A percentile compares a stretch with the other conserved stretches of the same genome.
Evolutionary conservation across 805 yeast species (phyloP).

Genomic region (Saturnispora serradocipensis): DNA sequence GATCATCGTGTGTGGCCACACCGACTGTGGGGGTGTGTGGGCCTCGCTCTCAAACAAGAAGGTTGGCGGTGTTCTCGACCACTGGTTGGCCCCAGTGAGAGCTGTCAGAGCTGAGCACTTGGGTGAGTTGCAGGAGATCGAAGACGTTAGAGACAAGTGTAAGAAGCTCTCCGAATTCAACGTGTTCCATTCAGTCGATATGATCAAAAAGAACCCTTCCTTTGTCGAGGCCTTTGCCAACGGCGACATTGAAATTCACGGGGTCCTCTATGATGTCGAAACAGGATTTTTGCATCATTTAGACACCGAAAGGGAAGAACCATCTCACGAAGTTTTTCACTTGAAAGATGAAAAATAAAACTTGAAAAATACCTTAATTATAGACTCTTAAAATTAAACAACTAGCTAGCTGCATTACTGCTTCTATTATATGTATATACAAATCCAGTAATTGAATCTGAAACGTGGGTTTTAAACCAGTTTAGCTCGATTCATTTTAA

Average conservation of each 20-base stretch:
- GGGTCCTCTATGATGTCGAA: slow-evolving; percentile 74
- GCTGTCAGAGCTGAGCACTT: slow-evolving; percentile 57
- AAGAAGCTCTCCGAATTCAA: slow-evolving; percentile 66
- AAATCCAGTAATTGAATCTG: too few species aligned
- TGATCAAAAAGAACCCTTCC: slow-evolving; percentile 54
- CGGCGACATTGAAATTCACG: slow-evolving; percentile 68
- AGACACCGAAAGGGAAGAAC: slow-evolving; percentile 20
- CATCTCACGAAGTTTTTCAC: slow-evolving; percentile 20
- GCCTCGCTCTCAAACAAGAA: slow-evolving; percentile 60
- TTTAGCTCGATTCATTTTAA: too few species aligned
- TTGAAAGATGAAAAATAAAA: slow-evolving; percentile 13
- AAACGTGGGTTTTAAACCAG: too few species aligned
- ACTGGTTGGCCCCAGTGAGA: slow-evolving; percentile 62
- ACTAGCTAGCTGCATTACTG: too few species aligned
- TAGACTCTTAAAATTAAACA: background rate
- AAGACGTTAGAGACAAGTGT: slow-evolving; percentile 45
- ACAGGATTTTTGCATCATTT: slow-evolving; percentile 49
- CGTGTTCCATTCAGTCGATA: slow-evolving; percentile 61
- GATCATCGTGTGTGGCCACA: slow-evolving; percentile 85
- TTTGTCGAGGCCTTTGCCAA: slow-evolving; percentile 56
- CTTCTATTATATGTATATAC: background rate
- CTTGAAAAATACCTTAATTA: background rate
- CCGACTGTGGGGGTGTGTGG: slow-evolving; percentile 91
- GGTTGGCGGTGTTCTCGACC: slow-evolving; percentile 61
- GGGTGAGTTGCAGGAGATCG: slow-evolving; percentile 38